Evolutionary conservation across 306 rosid genomes (phyloP).

Genomic region (Rosa multiflora): DNA sequence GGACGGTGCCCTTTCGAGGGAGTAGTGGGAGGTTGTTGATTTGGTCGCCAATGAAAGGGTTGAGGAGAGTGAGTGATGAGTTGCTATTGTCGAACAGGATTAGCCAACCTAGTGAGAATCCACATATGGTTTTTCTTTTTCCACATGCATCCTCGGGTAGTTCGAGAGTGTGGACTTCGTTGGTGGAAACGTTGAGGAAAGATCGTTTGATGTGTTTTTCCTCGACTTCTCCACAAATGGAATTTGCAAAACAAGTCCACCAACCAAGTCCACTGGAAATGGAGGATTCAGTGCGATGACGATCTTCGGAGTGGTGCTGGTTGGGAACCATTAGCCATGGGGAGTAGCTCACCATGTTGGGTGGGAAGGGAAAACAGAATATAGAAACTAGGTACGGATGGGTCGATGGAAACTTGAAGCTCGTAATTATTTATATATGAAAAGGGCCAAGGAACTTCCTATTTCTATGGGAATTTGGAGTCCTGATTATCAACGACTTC

Average conservation of each 20-base stretch:
- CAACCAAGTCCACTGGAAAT: not conserved
- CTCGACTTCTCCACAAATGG: not conserved
- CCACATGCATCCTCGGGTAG: not conserved
- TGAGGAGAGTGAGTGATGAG: conserved; percentile 9
- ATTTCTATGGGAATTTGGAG: not conserved
- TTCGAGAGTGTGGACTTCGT: not conserved
- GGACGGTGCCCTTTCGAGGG: not conserved
- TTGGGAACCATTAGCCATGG: conserved; percentile 21
- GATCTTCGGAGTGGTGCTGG: not conserved
- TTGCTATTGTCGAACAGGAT: not conserved
- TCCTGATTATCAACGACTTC: not conserved
- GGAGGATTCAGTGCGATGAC: not conserved
- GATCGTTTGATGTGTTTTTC: not conserved
- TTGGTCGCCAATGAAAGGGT: conserved; percentile 1
- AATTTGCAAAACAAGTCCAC: not conserved
- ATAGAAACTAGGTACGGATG: not conserved
- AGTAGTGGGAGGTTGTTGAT: not conserved
- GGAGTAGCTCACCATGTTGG: not conserved
- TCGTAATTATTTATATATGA: not conserved
- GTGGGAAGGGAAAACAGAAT: not conserved
- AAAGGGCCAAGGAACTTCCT: not conserved
- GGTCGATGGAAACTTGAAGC: not conserved
- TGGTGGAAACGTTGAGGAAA: not conserved
- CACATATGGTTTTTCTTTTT: not conserved
- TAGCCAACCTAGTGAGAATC: conserved; percentile 14